phyloP scores from a whole-genome alignment of 139 green algal species.

The Tetradesmus obliquus region DNA sequence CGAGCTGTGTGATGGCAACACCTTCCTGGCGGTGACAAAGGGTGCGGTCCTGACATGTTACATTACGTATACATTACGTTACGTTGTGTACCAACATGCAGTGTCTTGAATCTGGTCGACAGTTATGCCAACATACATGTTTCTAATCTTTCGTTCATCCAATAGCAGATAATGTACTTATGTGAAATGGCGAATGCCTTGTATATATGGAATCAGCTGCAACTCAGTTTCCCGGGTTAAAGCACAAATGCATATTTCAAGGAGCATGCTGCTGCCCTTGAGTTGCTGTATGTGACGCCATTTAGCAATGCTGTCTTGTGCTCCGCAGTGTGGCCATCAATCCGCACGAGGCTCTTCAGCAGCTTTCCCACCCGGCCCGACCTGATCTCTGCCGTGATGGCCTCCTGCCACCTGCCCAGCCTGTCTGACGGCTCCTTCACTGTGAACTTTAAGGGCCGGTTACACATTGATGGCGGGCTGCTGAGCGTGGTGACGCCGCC shows the following conservation, averaged over 20 bases:
- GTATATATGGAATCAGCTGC: no score
- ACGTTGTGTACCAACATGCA: not conserved
- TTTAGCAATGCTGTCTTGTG: not conserved
- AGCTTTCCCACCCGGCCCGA: not conserved
- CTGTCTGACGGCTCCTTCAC: slow-evolving; percentile 21
- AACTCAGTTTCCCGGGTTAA: no score
- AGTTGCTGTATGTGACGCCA: not conserved
- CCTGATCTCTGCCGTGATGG: slow-evolving; percentile 2
- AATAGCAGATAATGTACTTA: no score
- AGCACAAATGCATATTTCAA: no score
- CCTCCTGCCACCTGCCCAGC: slow-evolving; percentile 22
- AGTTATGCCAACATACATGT: no score
- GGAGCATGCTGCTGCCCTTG: not conserved
- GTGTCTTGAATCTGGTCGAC: no score
- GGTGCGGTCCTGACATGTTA: not conserved
- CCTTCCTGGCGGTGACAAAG: slow-evolving; percentile 18
- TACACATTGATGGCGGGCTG: slow-evolving; percentile 32
- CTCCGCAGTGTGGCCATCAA: not conserved
- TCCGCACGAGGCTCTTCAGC: slow-evolving; percentile 4
- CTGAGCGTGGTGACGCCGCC: slow-evolving; percentile 21
- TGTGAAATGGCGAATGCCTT: no score
- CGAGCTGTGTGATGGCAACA: slow-evolving; percentile 4
- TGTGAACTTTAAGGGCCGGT: not conserved
- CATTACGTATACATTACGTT: not conserved
- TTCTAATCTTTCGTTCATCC: no score